Evolutionary conservation across 2,329 filamentous ascomycete species (phyloP).

Genomic region (Penicillium crustosum): DNA sequence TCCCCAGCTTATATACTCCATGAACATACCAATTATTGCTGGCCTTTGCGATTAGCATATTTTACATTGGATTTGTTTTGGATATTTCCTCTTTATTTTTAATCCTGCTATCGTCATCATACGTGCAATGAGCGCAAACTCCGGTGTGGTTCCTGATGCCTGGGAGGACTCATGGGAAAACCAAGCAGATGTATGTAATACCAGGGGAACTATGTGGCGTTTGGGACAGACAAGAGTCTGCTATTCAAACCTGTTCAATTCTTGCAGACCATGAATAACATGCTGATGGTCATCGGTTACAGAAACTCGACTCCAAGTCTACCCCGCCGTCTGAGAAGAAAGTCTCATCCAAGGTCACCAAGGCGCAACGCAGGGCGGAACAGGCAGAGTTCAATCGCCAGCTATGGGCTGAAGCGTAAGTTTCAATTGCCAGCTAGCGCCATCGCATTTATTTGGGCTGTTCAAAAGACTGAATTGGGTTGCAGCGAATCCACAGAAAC

Average conservation of each 20-base stretch:
- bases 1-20: slow-evolving; percentile 10
- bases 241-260: background rate
- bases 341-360: slow-evolving; percentile 59
- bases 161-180: slow-evolving; percentile 93
- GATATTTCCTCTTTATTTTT: background rate
- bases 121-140: slow-evolving; percentile 45
- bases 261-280: background rate
- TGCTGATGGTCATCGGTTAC: slow-evolving; percentile 16
- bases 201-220: background rate
- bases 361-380: slow-evolving; percentile 73
- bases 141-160: slow-evolving; percentile 65
- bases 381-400: slow-evolving; percentile 82
- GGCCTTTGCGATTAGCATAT: slow-evolving; percentile 1
- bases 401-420: slow-evolving; percentile 84
- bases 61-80: background rate
- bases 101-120: background rate
- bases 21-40: slow-evolving; percentile 17
- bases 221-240: background rate
- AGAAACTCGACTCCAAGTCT: slow-evolving; percentile 43
- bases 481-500: slow-evolving; percentile 70
- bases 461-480: background rate
- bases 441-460: background rate
- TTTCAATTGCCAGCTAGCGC: background rate
- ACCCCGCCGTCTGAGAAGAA: slow-evolving; percentile 46
- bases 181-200: slow-evolving; percentile 64